Conservation (phyloP, 2,329 filamentous ascomycete species). For the Fusarium lyarnte region DNA sequence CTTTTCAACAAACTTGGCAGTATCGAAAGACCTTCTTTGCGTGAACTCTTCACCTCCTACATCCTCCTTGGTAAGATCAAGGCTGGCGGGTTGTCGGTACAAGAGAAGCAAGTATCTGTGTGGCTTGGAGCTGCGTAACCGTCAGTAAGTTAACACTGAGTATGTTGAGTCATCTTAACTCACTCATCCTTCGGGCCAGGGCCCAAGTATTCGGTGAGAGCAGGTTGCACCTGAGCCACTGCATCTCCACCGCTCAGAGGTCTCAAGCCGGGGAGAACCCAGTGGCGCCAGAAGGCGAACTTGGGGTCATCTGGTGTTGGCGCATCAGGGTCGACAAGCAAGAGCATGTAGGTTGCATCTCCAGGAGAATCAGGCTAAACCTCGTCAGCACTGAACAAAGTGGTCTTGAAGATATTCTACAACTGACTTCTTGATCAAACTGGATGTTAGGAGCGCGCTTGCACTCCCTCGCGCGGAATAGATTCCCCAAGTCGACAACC, state of each 20-base stretch:
- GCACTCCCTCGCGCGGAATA: conserved; percentile 53
- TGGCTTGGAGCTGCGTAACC: conserved; percentile 53
- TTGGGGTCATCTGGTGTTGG: conserved; percentile 65
- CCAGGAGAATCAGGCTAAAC: conserved; percentile 38
- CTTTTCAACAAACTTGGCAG: conserved; percentile 51
- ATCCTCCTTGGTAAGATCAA: conserved; percentile 52
- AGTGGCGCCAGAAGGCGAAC: conserved; percentile 66
- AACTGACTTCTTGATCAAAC: conserved; percentile 47
- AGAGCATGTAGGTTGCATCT: conserved; percentile 54
- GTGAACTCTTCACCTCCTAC: conserved; percentile 59
- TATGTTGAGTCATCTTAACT: conserved; percentile 22
- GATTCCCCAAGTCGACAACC: conserved; percentile 49
- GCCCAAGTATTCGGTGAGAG: conserved; percentile 55
- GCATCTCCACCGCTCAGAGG: conserved; percentile 40
- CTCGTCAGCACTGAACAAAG: neutral
- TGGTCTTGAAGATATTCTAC: accelerated
- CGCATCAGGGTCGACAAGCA: conserved; percentile 64
- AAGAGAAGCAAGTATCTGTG: conserved; percentile 59
- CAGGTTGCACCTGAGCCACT: conserved; percentile 44
- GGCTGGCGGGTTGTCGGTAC: conserved; percentile 51
- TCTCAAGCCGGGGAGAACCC: conserved; percentile 56
- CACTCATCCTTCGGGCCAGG: conserved; percentile 59
- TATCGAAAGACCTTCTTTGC: conserved; percentile 55
- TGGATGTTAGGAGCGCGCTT: conserved; percentile 50
- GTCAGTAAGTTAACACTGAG: neutral